These are phyloP conservation scores for Fusarium redolens DNA, from an alignment of 2,329 filamentous ascomycete species.

Conservation along the genomic window DNA sequence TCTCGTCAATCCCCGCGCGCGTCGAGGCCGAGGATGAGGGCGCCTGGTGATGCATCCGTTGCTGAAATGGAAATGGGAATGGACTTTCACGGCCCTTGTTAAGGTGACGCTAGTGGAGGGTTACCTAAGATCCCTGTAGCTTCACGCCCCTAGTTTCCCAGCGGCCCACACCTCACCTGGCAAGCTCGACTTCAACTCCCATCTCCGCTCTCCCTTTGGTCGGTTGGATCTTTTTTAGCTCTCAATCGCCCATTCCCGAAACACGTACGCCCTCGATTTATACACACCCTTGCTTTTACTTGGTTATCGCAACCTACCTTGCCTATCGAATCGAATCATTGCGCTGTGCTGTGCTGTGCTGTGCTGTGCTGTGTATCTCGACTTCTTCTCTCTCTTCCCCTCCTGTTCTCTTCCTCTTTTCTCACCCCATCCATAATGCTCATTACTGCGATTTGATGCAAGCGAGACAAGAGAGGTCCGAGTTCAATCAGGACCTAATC, in stretches of 20 bases:
- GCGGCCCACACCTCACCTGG: slow-evolving; percentile 23
- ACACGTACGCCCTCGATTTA: slow-evolving; percentile 24
- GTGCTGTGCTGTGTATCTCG: not conserved
- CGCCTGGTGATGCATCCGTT: slow-evolving; percentile 12
- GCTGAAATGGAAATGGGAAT: slow-evolving; percentile 1
- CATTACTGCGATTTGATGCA: not conserved
- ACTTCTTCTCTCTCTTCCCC: slow-evolving; percentile 9
- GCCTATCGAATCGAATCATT: slow-evolving; percentile 5
- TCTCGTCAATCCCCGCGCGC: slow-evolving; percentile 20
- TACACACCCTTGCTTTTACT: slow-evolving; percentile 11
- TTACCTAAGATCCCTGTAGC: slow-evolving; percentile 13
- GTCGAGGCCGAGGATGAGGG: slow-evolving; percentile 23
- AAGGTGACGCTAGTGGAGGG: not conserved
- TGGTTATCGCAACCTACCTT: slow-evolving; percentile 19
- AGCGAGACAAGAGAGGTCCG: not conserved
- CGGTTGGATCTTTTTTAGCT: slow-evolving; percentile 17
- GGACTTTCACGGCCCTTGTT: not conserved
- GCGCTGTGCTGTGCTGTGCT: not conserved
- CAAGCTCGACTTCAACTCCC: slow-evolving; percentile 5
- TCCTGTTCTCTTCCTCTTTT: not conserved
- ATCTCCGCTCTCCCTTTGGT: slow-evolving; percentile 34
- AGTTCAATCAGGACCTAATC: not conserved
- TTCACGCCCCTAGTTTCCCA: slow-evolving; percentile 26
- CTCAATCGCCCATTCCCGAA: slow-evolving; percentile 35
- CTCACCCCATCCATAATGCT: not conserved